A percentile compares a stretch with the other conserved stretches of the same genome.
Conservation (phyloP, 768 basidiomycete species). For the Trametes coccinea region DNA sequence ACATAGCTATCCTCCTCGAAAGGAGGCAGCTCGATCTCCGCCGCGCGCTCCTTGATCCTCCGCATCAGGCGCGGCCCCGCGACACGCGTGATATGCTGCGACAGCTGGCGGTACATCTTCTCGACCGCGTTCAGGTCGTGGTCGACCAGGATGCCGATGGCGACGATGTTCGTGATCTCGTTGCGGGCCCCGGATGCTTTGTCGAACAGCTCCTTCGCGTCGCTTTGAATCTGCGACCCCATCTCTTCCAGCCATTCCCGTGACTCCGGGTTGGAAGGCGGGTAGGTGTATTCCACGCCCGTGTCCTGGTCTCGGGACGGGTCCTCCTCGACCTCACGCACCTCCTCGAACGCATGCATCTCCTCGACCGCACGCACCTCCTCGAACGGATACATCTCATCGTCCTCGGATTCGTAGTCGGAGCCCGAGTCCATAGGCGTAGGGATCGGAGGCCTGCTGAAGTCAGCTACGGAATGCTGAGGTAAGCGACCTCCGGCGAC, state of each 20-base stretch:
- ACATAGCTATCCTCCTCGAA: too few species aligned
- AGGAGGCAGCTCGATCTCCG: too few species aligned
- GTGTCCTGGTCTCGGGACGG: neutral
- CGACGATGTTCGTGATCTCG: too few species aligned
- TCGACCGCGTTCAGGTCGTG: neutral
- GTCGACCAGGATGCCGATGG: neutral
- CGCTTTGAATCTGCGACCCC: neutral
- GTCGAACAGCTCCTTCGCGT: neutral
- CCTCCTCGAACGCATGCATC: too few species aligned
- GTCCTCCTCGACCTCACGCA: neutral
- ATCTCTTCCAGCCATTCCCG: slow-evolving; percentile 15
- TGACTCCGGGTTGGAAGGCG: neutral
- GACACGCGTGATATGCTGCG: neutral
- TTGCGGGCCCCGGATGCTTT: too few species aligned
- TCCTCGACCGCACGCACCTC: too few species aligned
- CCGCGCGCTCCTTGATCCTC: too few species aligned
- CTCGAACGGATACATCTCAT: too few species aligned
- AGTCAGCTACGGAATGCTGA: neutral
- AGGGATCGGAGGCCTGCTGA: too few species aligned
- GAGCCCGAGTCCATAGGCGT: neutral
- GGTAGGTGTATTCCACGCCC: slow-evolving; percentile 1
- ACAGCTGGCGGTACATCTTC: slow-evolving; percentile 3
- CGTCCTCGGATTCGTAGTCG: neutral
- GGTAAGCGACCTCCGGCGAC: too few species aligned
- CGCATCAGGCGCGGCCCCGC: too few species aligned